These are phyloP conservation scores for Trichoderma asperelloides DNA, from an alignment of 495 filamentous ascomycete species.

Conservation along the genomic window DNA sequence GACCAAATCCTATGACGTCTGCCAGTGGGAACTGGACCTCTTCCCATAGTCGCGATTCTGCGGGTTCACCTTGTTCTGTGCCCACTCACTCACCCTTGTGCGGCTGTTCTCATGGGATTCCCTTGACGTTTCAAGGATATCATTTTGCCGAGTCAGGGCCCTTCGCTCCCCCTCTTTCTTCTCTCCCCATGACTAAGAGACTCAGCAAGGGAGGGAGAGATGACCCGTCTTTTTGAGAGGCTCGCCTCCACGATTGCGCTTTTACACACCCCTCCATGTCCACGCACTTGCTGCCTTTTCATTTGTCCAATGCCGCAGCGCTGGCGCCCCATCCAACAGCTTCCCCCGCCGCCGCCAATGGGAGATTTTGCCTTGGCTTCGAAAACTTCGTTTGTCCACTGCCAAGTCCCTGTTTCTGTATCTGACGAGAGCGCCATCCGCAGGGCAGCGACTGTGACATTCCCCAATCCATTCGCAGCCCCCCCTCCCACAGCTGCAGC, in stretches of 20 bases:
- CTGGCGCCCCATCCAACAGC: background rate
- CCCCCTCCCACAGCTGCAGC: background rate
- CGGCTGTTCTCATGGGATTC: background rate
- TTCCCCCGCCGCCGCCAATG: background rate
- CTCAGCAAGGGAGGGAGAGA: background rate
- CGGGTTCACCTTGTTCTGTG: background rate
- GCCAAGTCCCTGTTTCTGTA: background rate
- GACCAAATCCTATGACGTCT: background rate
- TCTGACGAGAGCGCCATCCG: background rate
- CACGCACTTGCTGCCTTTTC: background rate
- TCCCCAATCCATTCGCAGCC: background rate
- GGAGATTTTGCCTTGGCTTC: background rate
- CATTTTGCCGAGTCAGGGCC: slow-evolving; percentile 1
- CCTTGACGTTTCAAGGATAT: slow-evolving; percentile 3
- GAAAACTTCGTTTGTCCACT: background rate
- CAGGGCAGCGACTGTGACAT: background rate
- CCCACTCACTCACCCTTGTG: background rate
- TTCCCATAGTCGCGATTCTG: background rate
- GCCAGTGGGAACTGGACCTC: background rate
- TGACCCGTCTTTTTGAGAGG: background rate
- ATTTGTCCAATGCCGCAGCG: background rate
- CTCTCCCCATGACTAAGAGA: slow-evolving; percentile 1
- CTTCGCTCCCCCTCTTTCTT: background rate
- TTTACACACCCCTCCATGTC: background rate
- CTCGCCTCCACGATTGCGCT: background rate